Base-by-base conservation (phyloP, 495 filamentous ascomycete genomes). In the Extremus antarcticus region DNA sequence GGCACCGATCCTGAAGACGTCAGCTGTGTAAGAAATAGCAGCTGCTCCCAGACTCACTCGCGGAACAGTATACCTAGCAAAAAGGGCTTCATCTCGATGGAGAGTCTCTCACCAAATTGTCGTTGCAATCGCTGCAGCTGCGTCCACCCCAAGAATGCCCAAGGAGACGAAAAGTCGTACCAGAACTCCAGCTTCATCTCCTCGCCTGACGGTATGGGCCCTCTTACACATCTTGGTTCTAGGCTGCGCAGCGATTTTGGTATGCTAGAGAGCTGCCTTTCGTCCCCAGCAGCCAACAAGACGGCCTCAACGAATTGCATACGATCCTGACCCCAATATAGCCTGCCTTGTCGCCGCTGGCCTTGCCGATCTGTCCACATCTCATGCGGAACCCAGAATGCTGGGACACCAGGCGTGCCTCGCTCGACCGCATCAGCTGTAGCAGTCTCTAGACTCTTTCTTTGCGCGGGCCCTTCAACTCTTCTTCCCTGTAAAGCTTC, bases 1-100 rank as follows among this genome's bases (percentile, higher is more conserved):
- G 9, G 59, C 59, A n/a, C 59, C 59, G 32, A 62, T 62, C 45
- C 59, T 62, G 35, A n/a, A n/a, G n/a, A n/a, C n/a, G n/a, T n/a
- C n/a, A n/a, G n/a, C n/a, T 40, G 10, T 40, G 35, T 40, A n/a
- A n/a, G 2, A 4, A n/a, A 3, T 15, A 46, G 17, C 3, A 25
- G n/a, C n/a, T n/a, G n/a, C n/a, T n/a, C n/a, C n/a, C n/a, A n/a
- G n/a, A 52, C 59, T 29, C 51, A 62, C 59, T 58, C 55, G 25
- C 55, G 51, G 39, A 62, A 62, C 11, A 62, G 25, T 11, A 53
- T 53, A 10, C 59, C 59, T 15, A 62, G 55, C 11, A 62, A 29
- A 21, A 62, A 62, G 2, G 59, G 59, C 52, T 62, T 62, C 59
- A 55, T 58, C 10, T 49, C 59, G 25, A 62, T 56, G 38, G 57